phyloP scores from a whole-genome alignment of 305 asterid genomes.

The Petunia hybrid region DNA sequence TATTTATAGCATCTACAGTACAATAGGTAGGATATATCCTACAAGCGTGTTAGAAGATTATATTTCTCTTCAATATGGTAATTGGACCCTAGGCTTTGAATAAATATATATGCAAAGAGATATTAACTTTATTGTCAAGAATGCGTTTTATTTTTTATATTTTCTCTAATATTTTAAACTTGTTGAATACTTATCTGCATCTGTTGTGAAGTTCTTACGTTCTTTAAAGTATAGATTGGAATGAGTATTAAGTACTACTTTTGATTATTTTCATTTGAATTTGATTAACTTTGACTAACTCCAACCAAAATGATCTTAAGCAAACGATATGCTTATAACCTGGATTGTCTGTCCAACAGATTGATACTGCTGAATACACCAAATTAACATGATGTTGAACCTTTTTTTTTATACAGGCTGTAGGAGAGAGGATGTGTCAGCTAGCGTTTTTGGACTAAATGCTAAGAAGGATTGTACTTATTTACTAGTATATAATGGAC shows the following conservation, averaged over 20 bases:
- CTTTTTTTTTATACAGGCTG: too few species aligned
- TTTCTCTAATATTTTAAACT: neutral
- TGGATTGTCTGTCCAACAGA: neutral
- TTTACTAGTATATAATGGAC: too few species aligned
- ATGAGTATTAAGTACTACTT: neutral
- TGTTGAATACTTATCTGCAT: neutral
- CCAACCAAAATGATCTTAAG: neutral
- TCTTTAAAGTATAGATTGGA: neutral
- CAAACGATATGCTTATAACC: too few species aligned
- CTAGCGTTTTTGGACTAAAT: too few species aligned
- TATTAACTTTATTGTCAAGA: neutral
- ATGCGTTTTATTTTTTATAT: neutral
- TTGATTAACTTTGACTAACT: neutral
- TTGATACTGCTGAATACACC: neutral
- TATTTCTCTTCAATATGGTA: neutral
- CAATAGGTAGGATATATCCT: too few species aligned
- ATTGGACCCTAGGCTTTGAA: neutral
- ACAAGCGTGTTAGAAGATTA: neutral
- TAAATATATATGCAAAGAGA: neutral
- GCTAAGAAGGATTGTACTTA: too few species aligned
- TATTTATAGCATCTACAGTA: too few species aligned
- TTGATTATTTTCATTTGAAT: neutral
- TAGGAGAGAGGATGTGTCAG: too few species aligned
- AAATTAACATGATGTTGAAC: constrained; percentile 23
- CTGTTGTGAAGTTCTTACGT: neutral